Conservation (phyloP, 768 basidiomycete genomes). For the Stropharia rugosoannulata region DNA sequence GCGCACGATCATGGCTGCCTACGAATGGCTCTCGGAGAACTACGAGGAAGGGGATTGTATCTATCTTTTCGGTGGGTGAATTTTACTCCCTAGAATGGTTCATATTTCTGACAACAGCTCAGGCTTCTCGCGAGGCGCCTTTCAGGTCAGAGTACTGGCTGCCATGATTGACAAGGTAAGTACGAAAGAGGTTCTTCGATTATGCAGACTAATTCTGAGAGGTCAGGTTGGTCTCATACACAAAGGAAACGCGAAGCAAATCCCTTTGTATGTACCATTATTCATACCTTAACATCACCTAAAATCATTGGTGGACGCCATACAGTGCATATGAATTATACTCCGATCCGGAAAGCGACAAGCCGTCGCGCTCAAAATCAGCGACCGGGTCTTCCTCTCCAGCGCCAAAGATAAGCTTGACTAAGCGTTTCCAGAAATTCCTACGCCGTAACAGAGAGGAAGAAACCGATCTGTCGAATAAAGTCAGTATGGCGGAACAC, state of each 20-base stretch:
- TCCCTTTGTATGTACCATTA: background rate
- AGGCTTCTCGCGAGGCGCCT: slow-evolving; percentile 52
- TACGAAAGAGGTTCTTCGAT: no score
- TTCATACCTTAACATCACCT: no score
- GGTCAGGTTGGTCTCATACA: slow-evolving; percentile 40
- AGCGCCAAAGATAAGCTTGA: no score
- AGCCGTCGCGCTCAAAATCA: no score
- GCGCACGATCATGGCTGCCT: slow-evolving; percentile 20
- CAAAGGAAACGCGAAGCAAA: slow-evolving; percentile 37
- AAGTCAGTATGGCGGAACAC: slow-evolving; percentile 10
- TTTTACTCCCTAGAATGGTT: background rate
- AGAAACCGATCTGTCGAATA: background rate
- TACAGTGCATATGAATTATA: background rate
- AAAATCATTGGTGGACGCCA: no score
- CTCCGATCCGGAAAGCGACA: background rate
- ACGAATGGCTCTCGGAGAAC: slow-evolving; percentile 27
- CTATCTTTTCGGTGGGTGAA: slow-evolving; percentile 22
- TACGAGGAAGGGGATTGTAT: slow-evolving; percentile 25
- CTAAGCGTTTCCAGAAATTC: no score
- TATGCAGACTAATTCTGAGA: background rate
- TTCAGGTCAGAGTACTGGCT: slow-evolving; percentile 41
- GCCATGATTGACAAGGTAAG: slow-evolving; percentile 40
- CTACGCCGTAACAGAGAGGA: slow-evolving; percentile 7
- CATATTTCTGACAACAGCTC: background rate
- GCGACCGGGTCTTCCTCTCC: no score